Conservation (phyloP, 2,329 filamentous ascomycete genomes). For the Metarhizium anisopliae region DNA sequence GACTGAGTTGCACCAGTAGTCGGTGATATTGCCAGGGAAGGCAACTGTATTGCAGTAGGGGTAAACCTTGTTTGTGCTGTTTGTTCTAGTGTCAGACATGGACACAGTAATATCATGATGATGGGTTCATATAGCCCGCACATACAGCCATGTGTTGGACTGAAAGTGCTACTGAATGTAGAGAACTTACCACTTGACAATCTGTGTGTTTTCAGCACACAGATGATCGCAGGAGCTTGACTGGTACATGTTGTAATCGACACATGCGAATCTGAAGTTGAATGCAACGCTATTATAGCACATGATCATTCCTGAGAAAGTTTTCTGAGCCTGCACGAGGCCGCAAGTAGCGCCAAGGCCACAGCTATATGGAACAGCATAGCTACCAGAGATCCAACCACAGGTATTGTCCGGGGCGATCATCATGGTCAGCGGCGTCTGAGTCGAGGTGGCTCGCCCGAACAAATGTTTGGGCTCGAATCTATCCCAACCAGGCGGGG, state of each 20-base stretch:
- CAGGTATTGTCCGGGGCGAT: slow-evolving; percentile 41
- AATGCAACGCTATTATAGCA: slow-evolving; percentile 31
- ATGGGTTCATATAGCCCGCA: too few species aligned
- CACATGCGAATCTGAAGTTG: slow-evolving; percentile 25
- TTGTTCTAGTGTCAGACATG: not conserved
- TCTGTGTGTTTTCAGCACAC: slow-evolving; percentile 30
- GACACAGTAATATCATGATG: too few species aligned
- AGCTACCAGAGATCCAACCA: slow-evolving; percentile 35
- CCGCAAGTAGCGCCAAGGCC: slow-evolving; percentile 26
- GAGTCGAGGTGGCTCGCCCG: not conserved
- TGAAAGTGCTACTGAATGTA: not conserved
- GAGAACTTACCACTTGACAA: slow-evolving; percentile 35
- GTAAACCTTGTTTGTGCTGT: slow-evolving; percentile 24
- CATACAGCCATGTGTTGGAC: not conserved
- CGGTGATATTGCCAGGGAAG: slow-evolving; percentile 30
- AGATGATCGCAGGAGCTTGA: slow-evolving; percentile 29
- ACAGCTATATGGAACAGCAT: slow-evolving; percentile 32
- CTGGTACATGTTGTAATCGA: slow-evolving; percentile 27
- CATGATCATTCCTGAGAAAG: slow-evolving; percentile 26
- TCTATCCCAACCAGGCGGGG: slow-evolving; percentile 25
- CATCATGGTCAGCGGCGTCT: slow-evolving; percentile 16
- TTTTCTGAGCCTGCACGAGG: slow-evolving; percentile 24
- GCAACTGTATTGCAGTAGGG: slow-evolving; percentile 38
- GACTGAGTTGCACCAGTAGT: slow-evolving; percentile 34
- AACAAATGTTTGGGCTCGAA: slow-evolving; percentile 12